Percentiles rank a stretch among this genome's conserved stretches.
Evolutionary conservation across 1,284 basidiomycete genomes (phyloP).

Genomic region (Marasmius sp.): DNA sequence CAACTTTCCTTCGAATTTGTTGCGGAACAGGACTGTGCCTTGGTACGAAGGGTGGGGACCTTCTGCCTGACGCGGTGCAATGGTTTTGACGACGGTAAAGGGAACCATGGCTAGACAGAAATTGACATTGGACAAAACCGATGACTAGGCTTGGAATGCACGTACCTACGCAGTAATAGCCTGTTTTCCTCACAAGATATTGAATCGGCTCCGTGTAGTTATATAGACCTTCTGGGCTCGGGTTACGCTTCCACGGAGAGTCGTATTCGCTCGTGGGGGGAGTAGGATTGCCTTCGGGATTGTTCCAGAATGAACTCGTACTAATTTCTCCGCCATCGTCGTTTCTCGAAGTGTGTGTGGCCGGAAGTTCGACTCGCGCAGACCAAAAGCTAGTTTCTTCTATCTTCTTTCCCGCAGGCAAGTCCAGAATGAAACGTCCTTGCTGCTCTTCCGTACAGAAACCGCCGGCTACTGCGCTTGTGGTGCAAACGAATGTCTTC

Average conservation of each 20-base stretch:
- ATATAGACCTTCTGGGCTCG: slow-evolving; percentile 49
- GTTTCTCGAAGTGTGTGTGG: slow-evolving; percentile 25
- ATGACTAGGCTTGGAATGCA: slow-evolving; percentile 13
- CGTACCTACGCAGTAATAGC: slow-evolving; percentile 94
- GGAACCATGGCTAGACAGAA: slow-evolving; percentile 74
- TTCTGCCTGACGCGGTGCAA: slow-evolving; percentile 37
- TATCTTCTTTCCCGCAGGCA: slow-evolving; percentile 58
- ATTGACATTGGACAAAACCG: slow-evolving; percentile 11
- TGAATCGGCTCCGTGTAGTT: slow-evolving; percentile 64
- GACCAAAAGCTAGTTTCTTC: slow-evolving; percentile 82
- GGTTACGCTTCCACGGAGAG: slow-evolving; percentile 47
- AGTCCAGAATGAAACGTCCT: slow-evolving; percentile 82
- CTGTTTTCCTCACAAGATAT: slow-evolving; percentile 84
- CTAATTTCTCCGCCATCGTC: slow-evolving; percentile 13
- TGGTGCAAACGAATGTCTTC: slow-evolving; percentile 93
- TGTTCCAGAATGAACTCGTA: slow-evolving; percentile 51
- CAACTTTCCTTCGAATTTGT: slow-evolving; percentile 87
- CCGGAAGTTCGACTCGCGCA: slow-evolving; percentile 60
- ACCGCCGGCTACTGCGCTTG: slow-evolving; percentile 66
- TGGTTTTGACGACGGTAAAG: slow-evolving; percentile 60
- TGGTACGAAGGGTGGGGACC: slow-evolving; percentile 80
- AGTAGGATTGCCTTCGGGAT: slow-evolving; percentile 58
- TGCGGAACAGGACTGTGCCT: slow-evolving; percentile 84
- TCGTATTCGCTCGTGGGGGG: slow-evolving; percentile 45
- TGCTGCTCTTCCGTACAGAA: slow-evolving; percentile 72